phyloP scores from a whole-genome alignment of 2,329 filamentous ascomycete genomes.

The Bisporella sp. region DNA sequence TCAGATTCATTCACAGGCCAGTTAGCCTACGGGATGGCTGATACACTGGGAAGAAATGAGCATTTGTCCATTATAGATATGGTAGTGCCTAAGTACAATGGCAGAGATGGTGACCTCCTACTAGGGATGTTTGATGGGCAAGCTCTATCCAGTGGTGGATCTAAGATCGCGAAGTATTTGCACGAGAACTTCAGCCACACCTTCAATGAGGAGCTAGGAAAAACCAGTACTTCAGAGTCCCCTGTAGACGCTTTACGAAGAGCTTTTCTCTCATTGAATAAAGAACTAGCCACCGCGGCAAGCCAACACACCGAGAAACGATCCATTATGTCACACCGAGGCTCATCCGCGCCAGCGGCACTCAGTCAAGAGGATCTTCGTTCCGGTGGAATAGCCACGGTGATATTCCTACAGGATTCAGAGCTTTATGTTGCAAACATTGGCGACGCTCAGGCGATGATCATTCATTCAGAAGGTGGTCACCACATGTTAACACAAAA shows the following conservation, averaged over 20 bases:
- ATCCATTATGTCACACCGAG: conserved; percentile 58
- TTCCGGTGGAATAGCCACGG: conserved; percentile 85
- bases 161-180: conserved; percentile 91
- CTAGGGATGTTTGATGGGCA: conserved; percentile 96
- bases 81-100: conserved; percentile 86
- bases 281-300: conserved; percentile 82
- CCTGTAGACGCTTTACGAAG: conserved; percentile 78
- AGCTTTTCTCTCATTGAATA: conserved; percentile 85
- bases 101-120: conserved; percentile 82
- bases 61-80: conserved; percentile 94
- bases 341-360: conserved; percentile 64
- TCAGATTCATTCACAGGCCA: conserved; percentile 89
- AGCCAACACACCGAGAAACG: conserved; percentile 75
- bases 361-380: conserved; percentile 84
- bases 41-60: conserved; percentile 86
- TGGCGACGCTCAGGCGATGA: conserved; percentile 89
- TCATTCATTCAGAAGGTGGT: conserved; percentile 82
- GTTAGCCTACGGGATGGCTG: conserved; percentile 94
- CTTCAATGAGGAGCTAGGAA: conserved; percentile 75
- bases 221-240: conserved; percentile 63
- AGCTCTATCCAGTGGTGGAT: conserved; percentile 79
- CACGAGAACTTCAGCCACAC: conserved; percentile 91
- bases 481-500: conserved; percentile 81
- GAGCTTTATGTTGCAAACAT: conserved; percentile 94
- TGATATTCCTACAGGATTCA: conserved; percentile 82